Evolutionary conservation across 2,329 filamentous ascomycete genomes (phyloP).

Genomic region (Penicillium sp.): DNA sequence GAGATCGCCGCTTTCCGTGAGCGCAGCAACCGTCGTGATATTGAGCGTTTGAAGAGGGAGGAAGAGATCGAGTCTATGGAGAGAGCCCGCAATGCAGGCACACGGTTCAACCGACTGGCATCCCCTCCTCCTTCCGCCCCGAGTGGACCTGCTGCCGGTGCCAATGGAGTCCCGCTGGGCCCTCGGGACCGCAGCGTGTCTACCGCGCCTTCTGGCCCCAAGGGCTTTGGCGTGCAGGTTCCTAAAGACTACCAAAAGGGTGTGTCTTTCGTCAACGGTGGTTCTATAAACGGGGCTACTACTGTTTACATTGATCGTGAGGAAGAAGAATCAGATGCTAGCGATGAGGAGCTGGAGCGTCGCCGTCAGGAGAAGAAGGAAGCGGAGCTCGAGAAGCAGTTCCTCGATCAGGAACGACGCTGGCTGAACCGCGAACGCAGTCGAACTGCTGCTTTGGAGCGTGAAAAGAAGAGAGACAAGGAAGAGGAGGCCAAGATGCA

Average conservation of each 20-base stretch:
- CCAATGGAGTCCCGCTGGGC: constrained; percentile 69
- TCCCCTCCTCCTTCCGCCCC: constrained; percentile 60
- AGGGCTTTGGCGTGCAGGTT: constrained; percentile 54
- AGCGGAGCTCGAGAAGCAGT: constrained; percentile 68
- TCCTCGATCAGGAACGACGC: constrained; percentile 73
- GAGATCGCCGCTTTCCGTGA: constrained; percentile 94
- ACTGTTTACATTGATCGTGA: constrained; percentile 56
- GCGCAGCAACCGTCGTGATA: constrained; percentile 74
- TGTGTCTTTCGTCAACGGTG: constrained; percentile 73
- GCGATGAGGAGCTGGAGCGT: constrained; percentile 73
- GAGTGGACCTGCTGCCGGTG: constrained; percentile 52
- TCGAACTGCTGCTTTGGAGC: constrained; percentile 71
- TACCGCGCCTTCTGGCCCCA: constrained; percentile 67
- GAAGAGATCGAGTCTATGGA: constrained; percentile 88
- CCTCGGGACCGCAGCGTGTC: constrained; percentile 59
- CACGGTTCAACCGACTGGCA: constrained; percentile 57
- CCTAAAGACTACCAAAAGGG: constrained; percentile 67
- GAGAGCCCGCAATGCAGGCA: constrained; percentile 59
- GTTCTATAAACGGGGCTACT: constrained; percentile 56
- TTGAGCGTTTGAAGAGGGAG: constrained; percentile 77
- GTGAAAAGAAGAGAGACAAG: constrained; percentile 71
- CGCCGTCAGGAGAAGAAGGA: constrained; percentile 62
- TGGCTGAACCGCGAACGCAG: constrained; percentile 86
- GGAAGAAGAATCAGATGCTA: constrained; percentile 78
- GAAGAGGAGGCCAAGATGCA: constrained; percentile 61